Evolutionary conservation across 495 filamentous ascomycete genomes (phyloP), one percentile per base, ranked within the genome.

Genomic region (Hypoxylon lienhwacheense): DNA sequence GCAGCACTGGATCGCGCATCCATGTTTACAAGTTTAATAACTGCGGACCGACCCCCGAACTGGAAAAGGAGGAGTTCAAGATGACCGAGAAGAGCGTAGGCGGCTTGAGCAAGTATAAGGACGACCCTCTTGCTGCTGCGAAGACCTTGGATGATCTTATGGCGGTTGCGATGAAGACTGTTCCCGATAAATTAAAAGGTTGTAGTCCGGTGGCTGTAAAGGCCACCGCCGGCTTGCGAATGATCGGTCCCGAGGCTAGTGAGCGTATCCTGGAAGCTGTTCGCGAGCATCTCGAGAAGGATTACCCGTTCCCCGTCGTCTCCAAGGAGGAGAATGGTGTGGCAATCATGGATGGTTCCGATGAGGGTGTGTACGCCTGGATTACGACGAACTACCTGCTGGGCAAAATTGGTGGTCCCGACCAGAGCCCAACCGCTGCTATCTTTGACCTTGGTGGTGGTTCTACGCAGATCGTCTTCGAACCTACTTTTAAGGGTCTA

Each of bases 1-100:
- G 93, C 47, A 97, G 91, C 73, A 96, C 92, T 31, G 93, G 93
- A 50, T 97, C 93, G 53, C 88, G 93, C 46, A 96, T 98, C 66
- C 93, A 98, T 73, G 91, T 97, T 46, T 98, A 97, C 76, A 85
- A 86, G 53, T 98, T 98, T 82, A 98, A 97, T 77, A 98, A 97
- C 77, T 98, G 93, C 74, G 95, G 91, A 42, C 69, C 86, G 26
- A 91, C 91, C 15, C 93, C 93, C n/a, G 93, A 97, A 73, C 80
- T 98, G 12, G 93, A 98, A 67, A 75, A 83, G 61, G 93, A 98
- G 67, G 77, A 85, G 15, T 98, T 98, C 69, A 83, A 95, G 75
- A 85, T 87, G 83, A 97, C 90, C 12, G 81, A 85, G 62, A 88
- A 86, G 77, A 83, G 67, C 85, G 88, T 59, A 84, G 91, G 61